Conservation (phyloP, 768 basidiomycete genomes). For the Bullera alba region DNA sequence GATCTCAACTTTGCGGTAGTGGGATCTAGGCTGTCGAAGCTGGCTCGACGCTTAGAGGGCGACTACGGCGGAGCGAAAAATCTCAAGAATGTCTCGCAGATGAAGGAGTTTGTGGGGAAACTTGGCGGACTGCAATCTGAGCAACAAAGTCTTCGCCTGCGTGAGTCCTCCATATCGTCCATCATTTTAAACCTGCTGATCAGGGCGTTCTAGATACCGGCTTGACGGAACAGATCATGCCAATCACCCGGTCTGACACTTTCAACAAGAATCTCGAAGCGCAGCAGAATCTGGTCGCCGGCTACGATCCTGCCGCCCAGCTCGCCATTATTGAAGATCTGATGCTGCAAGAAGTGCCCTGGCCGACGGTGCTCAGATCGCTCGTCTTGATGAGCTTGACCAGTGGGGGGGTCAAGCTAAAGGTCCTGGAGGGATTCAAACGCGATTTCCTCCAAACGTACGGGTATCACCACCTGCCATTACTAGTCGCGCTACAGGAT, state of each 20-base stretch:
- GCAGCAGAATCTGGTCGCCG: constrained; percentile 94
- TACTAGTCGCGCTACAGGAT: constrained; percentile 46
- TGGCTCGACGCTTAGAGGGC: constrained; percentile 78
- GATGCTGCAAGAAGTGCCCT: constrained; percentile 75
- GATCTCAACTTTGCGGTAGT: constrained; percentile 90
- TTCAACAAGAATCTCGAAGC: constrained; percentile 91
- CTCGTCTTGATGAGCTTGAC: constrained; percentile 81
- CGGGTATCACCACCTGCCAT: constrained; percentile 56
- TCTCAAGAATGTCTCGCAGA: constrained; percentile 81
- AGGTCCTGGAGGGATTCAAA: constrained; percentile 77
- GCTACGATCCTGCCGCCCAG: constrained; percentile 74
- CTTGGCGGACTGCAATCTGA: constrained; percentile 86
- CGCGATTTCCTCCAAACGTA: constrained; percentile 76
- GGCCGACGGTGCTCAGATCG: constrained; percentile 69
- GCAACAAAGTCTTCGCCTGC: constrained; percentile 78
- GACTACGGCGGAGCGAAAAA: constrained; percentile 86
- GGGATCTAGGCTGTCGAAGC: constrained; percentile 68
- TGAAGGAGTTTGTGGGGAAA: constrained; percentile 91
- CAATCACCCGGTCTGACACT: constrained; percentile 71
- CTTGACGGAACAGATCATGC: constrained; percentile 82
- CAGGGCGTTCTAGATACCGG: constrained; percentile 67
- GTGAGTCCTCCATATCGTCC: constrained; percentile 52
- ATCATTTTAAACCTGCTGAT: background rate
- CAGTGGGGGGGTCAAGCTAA: constrained; percentile 76
- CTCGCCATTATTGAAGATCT: constrained; percentile 83